Conservation (phyloP, 2,329 filamentous ascomycete species). For the Aspergillus udagawae region DNA sequence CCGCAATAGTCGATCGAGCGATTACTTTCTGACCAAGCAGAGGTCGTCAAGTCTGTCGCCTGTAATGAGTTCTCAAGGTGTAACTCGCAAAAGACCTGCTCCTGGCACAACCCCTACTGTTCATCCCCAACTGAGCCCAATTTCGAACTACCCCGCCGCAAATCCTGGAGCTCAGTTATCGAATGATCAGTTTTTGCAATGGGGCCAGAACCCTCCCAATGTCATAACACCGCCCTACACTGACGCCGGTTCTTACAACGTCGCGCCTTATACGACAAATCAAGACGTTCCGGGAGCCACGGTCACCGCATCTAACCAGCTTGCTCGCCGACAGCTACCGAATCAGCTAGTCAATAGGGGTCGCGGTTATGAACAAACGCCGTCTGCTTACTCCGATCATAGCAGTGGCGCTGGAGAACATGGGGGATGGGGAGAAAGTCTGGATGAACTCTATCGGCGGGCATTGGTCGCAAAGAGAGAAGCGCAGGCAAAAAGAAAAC, state of each 20-base stretch:
- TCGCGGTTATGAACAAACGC: slow-evolving; percentile 36
- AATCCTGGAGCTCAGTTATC: slow-evolving; percentile 43
- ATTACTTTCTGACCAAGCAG: slow-evolving; percentile 3
- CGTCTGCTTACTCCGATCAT: slow-evolving; percentile 26
- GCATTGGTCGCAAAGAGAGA: slow-evolving; percentile 81
- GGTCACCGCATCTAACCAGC: slow-evolving; percentile 35
- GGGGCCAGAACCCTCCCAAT: slow-evolving; percentile 45
- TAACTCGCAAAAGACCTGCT: slow-evolving; percentile 66
- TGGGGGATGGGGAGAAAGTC: slow-evolving; percentile 55
- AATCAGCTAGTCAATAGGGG: slow-evolving; percentile 38
- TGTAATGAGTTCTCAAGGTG: slow-evolving; percentile 40
- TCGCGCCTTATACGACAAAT: slow-evolving; percentile 37
- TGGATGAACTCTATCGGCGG: slow-evolving; percentile 74
- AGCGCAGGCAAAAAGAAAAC: slow-evolving; percentile 83
- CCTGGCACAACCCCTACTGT: slow-evolving; percentile 65
- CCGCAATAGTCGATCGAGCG: background rate
- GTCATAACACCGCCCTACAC: slow-evolving; percentile 28
- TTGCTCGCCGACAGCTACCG: slow-evolving; percentile 37
- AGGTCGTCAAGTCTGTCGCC: slow-evolving; percentile 7
- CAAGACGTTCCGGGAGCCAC: slow-evolving; percentile 50
- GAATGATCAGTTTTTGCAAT: slow-evolving; percentile 53
- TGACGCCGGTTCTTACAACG: slow-evolving; percentile 39
- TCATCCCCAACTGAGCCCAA: slow-evolving; percentile 51
- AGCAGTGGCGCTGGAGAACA: slow-evolving; percentile 23
- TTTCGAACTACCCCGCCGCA: slow-evolving; percentile 42